Evolutionary conservation across 768 basidiomycete species (phyloP).

Genomic region (Termitomyces sp.): DNA sequence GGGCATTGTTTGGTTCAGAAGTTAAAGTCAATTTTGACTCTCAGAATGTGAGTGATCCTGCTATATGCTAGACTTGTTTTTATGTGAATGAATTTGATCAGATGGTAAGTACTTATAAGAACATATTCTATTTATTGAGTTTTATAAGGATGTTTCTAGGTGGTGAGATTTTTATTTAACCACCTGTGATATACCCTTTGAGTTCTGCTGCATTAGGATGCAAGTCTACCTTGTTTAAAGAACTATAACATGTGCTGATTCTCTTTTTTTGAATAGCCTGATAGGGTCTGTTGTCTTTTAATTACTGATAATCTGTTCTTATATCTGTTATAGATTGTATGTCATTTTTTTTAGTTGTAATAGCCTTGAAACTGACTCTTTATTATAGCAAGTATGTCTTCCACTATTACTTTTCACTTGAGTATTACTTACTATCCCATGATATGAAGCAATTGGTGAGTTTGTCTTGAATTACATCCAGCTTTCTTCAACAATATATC

Average conservation of each 20-base stretch:
- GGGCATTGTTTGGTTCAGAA: background rate
- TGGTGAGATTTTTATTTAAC: background rate
- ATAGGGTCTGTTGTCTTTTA: background rate
- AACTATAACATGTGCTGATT: too few species aligned
- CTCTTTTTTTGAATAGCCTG: background rate
- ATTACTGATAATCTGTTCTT: background rate
- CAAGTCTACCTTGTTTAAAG: background rate
- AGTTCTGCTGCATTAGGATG: background rate
- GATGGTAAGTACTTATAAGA: background rate
- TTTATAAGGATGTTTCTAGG: background rate
- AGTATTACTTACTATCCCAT: background rate
- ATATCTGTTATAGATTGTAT: background rate
- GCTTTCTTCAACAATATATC: background rate
- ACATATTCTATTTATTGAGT: background rate
- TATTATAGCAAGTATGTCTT: background rate
- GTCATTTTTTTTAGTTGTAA: background rate
- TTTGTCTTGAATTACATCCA: background rate
- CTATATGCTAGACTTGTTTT: background rate
- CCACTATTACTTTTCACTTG: background rate
- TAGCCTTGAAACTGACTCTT: too few species aligned
- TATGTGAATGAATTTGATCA: background rate
- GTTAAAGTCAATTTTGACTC: background rate
- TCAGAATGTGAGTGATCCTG: background rate
- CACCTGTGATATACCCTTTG: background rate
- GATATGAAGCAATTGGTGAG: background rate